Base-by-base conservation (phyloP, 2,329 filamentous ascomycete genomes). In the Alternaria brassicicola region DNA sequence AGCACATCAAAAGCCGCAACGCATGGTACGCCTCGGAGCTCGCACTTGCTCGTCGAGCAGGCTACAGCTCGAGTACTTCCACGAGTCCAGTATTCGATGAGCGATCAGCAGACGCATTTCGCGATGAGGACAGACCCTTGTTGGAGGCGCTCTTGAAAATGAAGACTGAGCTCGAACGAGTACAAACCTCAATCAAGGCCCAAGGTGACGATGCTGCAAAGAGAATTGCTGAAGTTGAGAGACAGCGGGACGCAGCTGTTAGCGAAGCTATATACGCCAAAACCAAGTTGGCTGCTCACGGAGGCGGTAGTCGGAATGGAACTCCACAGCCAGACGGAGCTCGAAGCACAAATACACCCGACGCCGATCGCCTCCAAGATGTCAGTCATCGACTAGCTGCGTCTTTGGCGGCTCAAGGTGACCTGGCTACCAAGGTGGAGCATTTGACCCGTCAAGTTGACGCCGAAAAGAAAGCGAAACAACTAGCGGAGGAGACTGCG, bases 1-100 rank as follows among this genome's bases (percentile, higher is more conserved):
- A 99, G 73, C 84, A 88, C 8, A 85, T 89, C 3, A 91, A 92
- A 70, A 95, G 90, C 71, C 87, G 91, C 50, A 98, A 97, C 78
- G 94, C 94, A 0, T 99, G 95, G 95, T 97, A 96, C 77, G 92
- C 93, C 7, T 97, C 94, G 0, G 95, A 99, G 78, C 83, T 99
- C 43, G 92, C 96, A 57, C 82, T 99, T 63, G 96, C 95, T 6
- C 88, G 91, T 48, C 97, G 97, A 78, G 87, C 92, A 38, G 95
- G 95, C 5, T 99, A 98, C 71, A 84, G 87, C 6, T 86, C 91
- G 15, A 92, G 86, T 62, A 82, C 87, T 3, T 87, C 88, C 1
- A 85, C 87, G 25, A 91, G 86, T 70, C 88, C 92, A 13, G 83
- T 88, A 0, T 81, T 97, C 23, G 94, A 98, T 63, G 88, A 90